phyloP scores from a whole-genome alignment of 805 yeast species.

The Cyberlindnera sargentensis region DNA sequence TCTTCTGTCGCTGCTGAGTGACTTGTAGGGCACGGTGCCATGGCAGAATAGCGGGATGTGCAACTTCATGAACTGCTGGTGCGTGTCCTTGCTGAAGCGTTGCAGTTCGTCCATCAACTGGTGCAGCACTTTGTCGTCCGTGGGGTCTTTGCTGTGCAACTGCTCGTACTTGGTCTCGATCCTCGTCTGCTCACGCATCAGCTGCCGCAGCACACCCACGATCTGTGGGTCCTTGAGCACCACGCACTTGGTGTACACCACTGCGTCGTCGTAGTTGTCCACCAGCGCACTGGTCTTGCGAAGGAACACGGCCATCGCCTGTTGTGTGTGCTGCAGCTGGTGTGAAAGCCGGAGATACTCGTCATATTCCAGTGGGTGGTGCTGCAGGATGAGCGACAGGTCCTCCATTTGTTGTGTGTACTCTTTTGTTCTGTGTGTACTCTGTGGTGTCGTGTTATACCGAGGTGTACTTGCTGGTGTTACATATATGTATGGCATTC shows the following conservation, averaged over 20 bases:
- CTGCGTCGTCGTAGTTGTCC: not conserved
- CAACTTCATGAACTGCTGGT: not conserved
- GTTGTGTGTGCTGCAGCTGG: not conserved
- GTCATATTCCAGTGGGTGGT: not conserved
- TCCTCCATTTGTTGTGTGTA: not conserved
- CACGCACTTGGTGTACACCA: conserved; percentile 1
- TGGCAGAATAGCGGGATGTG: conserved; percentile 6
- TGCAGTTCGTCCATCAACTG: conserved; percentile 2
- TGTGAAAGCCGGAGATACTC: not conserved
- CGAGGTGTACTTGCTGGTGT: not conserved
- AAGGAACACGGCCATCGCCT: not conserved
- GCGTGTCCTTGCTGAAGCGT: conserved; percentile 1
- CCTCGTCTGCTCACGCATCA: not conserved
- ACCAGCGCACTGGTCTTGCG: not conserved
- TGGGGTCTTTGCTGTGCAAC: not conserved
- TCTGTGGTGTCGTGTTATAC: too few relatives aligned
- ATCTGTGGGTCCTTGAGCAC: not conserved
- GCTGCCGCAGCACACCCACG: not conserved
- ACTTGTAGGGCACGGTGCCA: not conserved
- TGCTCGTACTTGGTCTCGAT: not conserved
- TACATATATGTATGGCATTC: not conserved
- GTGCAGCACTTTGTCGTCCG: not conserved
- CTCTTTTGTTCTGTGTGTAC: too few relatives aligned
- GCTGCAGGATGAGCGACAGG: not conserved
- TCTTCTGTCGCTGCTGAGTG: conserved; percentile 2